These are phyloP conservation scores for Lecanoromycetidae sp. DNA, from an alignment of 2,329 filamentous ascomycete genomes.

Conservation along the genomic window DNA sequence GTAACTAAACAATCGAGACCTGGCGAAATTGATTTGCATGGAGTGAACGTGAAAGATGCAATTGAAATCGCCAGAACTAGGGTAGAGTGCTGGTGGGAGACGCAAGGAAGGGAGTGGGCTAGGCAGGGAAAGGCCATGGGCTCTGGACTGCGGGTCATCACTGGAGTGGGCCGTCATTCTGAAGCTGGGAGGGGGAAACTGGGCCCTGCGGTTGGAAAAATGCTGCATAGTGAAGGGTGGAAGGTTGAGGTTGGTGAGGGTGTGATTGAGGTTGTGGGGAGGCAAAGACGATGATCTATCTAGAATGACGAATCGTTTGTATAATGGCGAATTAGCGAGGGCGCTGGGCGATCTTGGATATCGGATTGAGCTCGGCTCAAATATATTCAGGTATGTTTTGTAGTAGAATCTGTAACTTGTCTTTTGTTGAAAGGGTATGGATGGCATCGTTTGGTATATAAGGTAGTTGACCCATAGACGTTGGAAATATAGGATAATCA, in stretches of 20 bases:
- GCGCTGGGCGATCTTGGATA: too few species aligned
- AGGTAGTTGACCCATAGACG: too few species aligned
- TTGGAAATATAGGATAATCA: too few species aligned
- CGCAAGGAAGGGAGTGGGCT: constrained; percentile 42
- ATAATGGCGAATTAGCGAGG: too few species aligned
- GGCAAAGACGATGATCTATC: constrained; percentile 23
- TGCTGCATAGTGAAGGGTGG: constrained; percentile 70
- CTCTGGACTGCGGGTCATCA: constrained; percentile 60
- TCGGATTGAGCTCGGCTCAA: too few species aligned
- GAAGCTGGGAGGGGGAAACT: constrained; percentile 62
- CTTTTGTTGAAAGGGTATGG: too few species aligned
- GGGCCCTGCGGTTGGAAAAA: constrained; percentile 66
- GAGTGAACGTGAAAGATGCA: constrained; percentile 67
- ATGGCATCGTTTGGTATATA: too few species aligned
- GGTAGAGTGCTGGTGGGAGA: constrained; percentile 67
- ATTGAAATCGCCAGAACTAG: constrained; percentile 61
- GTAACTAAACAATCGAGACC: constrained; percentile 55
- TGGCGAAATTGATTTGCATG: constrained; percentile 64
- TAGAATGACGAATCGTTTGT: too few species aligned
- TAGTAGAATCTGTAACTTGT: too few species aligned
- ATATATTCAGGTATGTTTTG: too few species aligned
- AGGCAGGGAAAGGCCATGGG: constrained; percentile 44
- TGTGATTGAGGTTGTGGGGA: constrained; percentile 56
- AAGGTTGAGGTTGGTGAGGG: constrained; percentile 62
- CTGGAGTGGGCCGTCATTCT: constrained; percentile 69